Percentiles rank a stretch among this genome's conserved stretches.
Evolutionary conservation across 1,139 yeast genomes (phyloP).

Genomic region (Diutina ranongensis): DNA sequence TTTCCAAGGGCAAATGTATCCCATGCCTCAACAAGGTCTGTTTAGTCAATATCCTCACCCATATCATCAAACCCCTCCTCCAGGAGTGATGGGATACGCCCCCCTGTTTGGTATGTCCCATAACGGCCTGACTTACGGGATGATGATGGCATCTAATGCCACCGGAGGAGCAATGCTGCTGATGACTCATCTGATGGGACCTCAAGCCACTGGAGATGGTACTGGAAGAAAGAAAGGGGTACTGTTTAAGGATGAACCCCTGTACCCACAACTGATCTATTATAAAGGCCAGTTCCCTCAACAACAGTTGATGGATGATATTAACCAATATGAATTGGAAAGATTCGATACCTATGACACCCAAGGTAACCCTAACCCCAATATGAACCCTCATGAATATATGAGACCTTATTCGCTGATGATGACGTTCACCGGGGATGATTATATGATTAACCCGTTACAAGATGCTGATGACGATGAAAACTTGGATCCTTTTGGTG

Average conservation of each 20-base stretch:
- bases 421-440: constrained; percentile 26
- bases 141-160: constrained; percentile 3
- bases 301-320: constrained; percentile 11
- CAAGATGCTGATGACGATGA: constrained; percentile 30
- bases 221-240: constrained; percentile 1
- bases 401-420: constrained; percentile 16
- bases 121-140: constrained; percentile 3
- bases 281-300: constrained; percentile 4
- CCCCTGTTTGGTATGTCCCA: constrained; percentile 3
- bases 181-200: constrained; percentile 4
- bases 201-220: background rate
- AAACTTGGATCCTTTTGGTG: constrained; percentile 34
- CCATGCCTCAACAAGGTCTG: background rate
- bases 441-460: constrained; percentile 30
- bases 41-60: constrained; percentile 4
- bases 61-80: constrained; percentile 5
- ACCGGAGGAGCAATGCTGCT: constrained; percentile 5
- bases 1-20: background rate
- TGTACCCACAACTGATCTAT: constrained; percentile 6
- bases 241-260: constrained; percentile 5
- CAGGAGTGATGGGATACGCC: background rate
- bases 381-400: constrained; percentile 10
- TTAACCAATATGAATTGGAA: constrained; percentile 16
- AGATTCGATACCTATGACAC: constrained; percentile 15
- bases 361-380: constrained; percentile 11